Evolutionary conservation across 2,329 filamentous ascomycete genomes (phyloP).

Genomic region (Hymenoscyphus scutula): DNA sequence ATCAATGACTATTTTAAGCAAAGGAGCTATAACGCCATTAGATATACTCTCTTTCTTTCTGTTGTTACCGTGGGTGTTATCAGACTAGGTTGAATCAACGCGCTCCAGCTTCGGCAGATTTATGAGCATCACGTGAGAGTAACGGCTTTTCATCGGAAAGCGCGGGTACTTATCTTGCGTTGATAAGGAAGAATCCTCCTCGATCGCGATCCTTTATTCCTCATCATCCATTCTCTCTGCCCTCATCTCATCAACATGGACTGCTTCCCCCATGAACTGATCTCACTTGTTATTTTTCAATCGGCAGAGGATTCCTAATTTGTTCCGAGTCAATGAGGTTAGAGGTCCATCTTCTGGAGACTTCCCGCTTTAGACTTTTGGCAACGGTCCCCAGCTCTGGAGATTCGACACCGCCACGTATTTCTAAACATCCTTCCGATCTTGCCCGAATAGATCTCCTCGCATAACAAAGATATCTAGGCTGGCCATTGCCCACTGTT

Average conservation of each 20-base stretch:
- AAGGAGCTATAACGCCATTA: no score
- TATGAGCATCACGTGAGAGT: neutral
- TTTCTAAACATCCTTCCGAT: neutral
- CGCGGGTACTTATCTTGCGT: neutral
- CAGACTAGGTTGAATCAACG: no score
- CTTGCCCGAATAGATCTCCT: neutral
- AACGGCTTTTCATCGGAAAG: neutral
- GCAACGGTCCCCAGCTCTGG: neutral
- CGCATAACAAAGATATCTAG: neutral
- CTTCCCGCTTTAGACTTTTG: neutral
- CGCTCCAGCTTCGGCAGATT: no score
- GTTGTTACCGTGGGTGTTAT: no score
- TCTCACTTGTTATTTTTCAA: neutral
- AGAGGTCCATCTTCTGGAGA: neutral
- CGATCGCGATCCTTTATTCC: neutral
- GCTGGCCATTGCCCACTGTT: neutral
- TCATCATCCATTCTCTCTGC: no score
- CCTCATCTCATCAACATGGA: neutral
- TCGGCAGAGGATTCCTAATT: neutral
- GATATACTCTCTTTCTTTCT: no score
- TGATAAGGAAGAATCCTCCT: neutral
- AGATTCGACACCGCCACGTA: neutral
- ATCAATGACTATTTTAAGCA: no score
- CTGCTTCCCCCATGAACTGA: neutral
- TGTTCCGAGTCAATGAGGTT: neutral